phyloP scores from a whole-genome alignment of 1,284 basidiomycete genomes.

The Irpex sp. region DNA sequence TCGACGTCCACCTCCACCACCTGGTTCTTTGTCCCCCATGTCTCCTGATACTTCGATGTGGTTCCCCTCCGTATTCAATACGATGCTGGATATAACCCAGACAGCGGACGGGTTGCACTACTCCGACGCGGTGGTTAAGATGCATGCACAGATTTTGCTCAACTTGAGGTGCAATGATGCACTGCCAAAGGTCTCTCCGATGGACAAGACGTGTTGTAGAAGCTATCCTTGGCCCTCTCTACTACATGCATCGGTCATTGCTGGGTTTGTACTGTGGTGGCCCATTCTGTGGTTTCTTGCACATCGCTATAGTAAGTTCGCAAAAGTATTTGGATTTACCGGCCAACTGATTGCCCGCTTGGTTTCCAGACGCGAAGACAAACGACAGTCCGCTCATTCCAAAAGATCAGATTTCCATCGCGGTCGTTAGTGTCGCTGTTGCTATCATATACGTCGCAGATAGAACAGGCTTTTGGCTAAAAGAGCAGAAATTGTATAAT shows the following conservation, averaged over 20 bases:
- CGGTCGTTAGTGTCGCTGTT: constrained; percentile 66
- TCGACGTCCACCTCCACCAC: constrained; percentile 21
- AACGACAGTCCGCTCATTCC: constrained; percentile 35
- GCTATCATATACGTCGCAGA: constrained; percentile 75
- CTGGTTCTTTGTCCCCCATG: constrained; percentile 21
- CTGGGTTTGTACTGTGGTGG: constrained; percentile 51
- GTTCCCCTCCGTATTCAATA: constrained; percentile 76
- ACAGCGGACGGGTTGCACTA: constrained; percentile 87
- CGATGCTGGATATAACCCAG: constrained; percentile 67
- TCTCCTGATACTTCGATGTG: constrained; percentile 39
- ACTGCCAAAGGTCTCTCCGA: constrained; percentile 65
- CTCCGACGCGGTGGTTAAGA: constrained; percentile 55
- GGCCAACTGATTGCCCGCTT: not conserved
- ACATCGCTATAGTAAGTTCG: constrained; percentile 30
- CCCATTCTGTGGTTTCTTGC: constrained; percentile 43
- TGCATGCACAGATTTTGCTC: constrained; percentile 78
- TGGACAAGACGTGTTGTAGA: constrained; percentile 83
- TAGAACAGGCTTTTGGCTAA: constrained; percentile 78
- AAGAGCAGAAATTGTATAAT: constrained; percentile 84
- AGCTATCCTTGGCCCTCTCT: constrained; percentile 67
- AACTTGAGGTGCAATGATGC: constrained; percentile 79
- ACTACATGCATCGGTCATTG: constrained; percentile 59
- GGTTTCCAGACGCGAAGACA: not conserved
- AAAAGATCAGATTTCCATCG: constrained; percentile 38
- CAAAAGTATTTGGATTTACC: not conserved